Base-by-base conservation (phyloP, 2,329 filamentous ascomycete species). In the Ophiostoma novo-ulmi region DNA sequence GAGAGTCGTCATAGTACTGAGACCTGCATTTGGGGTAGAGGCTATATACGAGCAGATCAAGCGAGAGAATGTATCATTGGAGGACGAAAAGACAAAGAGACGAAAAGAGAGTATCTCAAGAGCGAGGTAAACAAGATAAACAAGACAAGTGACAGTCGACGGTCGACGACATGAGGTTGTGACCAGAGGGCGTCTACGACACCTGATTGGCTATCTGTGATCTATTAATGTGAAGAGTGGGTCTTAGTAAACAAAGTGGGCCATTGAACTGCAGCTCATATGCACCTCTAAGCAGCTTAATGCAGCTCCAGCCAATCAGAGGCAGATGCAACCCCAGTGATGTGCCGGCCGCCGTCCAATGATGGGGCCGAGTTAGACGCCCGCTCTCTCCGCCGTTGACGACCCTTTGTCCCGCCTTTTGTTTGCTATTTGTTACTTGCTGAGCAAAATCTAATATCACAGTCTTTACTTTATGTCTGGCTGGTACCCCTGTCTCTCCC, bases 331-430 rank as follows among this genome's bases (percentile, higher is more conserved):
- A 71, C 70, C 66, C 70, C 61, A 26, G 31, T 31, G 26, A 58
- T 41, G 38, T 44, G 64, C 68, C 68, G 14, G 64, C 20, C 44
- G 31, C 35, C 64, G 64, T 14, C 71, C 71, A 73, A 73, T 73
- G 68, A 65, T 61, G 67, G 71, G n/a, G 44, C 72, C 68, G 68
- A n/a, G 36, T 71, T 73, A 71, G 69, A 70, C 71, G 69, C 71
- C 69, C 64, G 68, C 26, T 35, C 68, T 41, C 22, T 31, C 31
- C 35, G 39, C 22, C 26, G 39, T n/a, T 22, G 52, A 41, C 52
- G 63, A 39, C 20, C 61, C 17, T n/a, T 65, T 10, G 20, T 39
- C 35, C 36, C 63, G 20, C 35, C 61, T n/a, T 65, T 39, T 31
- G 31, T 4, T 31, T 31, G 31, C 31, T 31, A 31, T 31, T 31